Evolutionary conservation across 176 grass and related monocot species (phyloP).

Genomic region (Carex kokanica): DNA sequence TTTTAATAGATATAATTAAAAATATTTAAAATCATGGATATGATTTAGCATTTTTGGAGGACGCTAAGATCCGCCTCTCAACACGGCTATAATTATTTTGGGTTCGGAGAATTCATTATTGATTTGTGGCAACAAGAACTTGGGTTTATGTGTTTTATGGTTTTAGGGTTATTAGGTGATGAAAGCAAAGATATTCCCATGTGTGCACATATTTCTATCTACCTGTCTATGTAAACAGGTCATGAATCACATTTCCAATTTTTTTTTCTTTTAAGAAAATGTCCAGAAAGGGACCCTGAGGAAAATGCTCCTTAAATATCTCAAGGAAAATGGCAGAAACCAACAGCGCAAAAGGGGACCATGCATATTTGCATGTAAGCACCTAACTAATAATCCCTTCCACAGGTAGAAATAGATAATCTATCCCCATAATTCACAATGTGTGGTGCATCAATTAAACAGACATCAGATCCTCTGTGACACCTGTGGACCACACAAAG

Average conservation of each 20-base stretch:
- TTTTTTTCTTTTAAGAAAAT: slow-evolving; percentile 10
- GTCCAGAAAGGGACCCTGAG: slow-evolving; percentile 5
- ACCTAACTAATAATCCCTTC: slow-evolving; percentile 18
- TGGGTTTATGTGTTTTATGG: background rate
- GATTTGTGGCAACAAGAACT: background rate
- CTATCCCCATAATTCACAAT: background rate
- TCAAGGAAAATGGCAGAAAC: slow-evolving; percentile 17
- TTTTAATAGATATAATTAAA: too few relatives aligned
- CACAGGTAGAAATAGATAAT: slow-evolving; percentile 10
- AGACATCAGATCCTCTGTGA: background rate
- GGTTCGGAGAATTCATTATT: too few relatives aligned
- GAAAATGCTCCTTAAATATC: slow-evolving; percentile 17
- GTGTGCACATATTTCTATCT: background rate
- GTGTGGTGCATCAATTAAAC: background rate
- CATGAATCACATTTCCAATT: slow-evolving; percentile 9
- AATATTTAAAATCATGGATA: too few relatives aligned
- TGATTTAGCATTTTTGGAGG: too few relatives aligned
- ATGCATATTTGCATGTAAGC: slow-evolving; percentile 12
- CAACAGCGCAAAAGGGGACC: slow-evolving; percentile 11
- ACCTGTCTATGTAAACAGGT: background rate
- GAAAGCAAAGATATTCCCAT: slow-evolving; percentile 11
- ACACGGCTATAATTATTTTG: too few relatives aligned
- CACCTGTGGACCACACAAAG: background rate
- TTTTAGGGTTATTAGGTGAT: background rate
- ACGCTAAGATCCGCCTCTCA: too few relatives aligned